Evolutionary conservation across 176 grass and related monocot genomes (phyloP).

Genomic region (Tuctoria greenei): DNA sequence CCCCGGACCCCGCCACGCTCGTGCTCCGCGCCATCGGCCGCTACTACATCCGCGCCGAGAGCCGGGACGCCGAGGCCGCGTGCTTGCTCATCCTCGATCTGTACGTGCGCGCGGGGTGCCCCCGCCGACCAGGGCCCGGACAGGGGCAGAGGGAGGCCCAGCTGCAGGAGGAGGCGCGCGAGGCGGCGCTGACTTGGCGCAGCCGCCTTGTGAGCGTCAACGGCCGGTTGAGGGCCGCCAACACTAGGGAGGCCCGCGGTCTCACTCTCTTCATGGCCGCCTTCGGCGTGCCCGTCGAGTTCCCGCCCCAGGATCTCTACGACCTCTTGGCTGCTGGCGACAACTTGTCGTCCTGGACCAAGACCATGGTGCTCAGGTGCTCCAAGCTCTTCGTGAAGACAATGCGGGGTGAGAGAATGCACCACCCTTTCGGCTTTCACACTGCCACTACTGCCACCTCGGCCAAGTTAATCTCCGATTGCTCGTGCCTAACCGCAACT

Average conservation of each 20-base stretch:
- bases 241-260: constrained; percentile 47
- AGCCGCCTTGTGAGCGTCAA: constrained; percentile 40
- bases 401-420: constrained; percentile 34
- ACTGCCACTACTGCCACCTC: neutral
- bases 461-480: neutral
- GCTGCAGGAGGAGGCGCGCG: constrained; percentile 34
- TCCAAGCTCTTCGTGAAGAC: constrained; percentile 13
- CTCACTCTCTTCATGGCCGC: constrained; percentile 48
- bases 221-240: constrained; percentile 31
- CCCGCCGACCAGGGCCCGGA: neutral
- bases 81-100: constrained; percentile 61
- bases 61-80: constrained; percentile 40
- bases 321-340: constrained; percentile 29
- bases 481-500: neutral
- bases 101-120: constrained; percentile 56
- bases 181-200: constrained; percentile 48
- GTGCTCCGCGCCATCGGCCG: constrained; percentile 51
- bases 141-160: neutral
- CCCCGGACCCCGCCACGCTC: constrained; percentile 50
- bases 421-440: neutral
- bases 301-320: constrained; percentile 42
- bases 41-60: constrained; percentile 50
- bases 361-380: constrained; percentile 43
- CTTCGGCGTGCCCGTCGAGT: constrained; percentile 50
- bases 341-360: constrained; percentile 31